Evolutionary conservation across 2,329 filamentous ascomycete species (phyloP), one percentile per base, ranked within the genome.

Genomic region (Aureobasidium mangrovei): DNA sequence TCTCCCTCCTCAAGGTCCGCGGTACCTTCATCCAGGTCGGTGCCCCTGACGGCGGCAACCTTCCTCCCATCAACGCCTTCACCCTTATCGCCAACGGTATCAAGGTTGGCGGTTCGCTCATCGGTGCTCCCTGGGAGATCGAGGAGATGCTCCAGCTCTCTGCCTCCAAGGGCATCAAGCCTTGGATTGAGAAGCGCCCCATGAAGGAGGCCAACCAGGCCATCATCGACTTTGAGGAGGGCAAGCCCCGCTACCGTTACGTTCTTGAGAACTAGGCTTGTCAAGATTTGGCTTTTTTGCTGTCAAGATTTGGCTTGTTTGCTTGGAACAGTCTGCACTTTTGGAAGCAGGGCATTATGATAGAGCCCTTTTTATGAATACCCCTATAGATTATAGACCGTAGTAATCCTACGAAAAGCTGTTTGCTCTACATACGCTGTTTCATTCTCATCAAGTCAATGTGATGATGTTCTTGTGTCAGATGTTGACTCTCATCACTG

Each of bases 21-120:
- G 83, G 84, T 7, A 72, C 72, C 24, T 81, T 85, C 59, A 75
- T 85, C 56, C 81, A 85, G 67, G 74, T 88, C 49, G 84, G 83
- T 36, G 78, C 77, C 1, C 84, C 84, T 0, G 84, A 88, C 61
- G 48, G 53, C 27, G 68, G 72, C 65, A 66, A 68, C 46, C 61
- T 75, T 1, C 80, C 79, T 4, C 68, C 69, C 6, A 73, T 86
- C 62, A 73, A 71, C 60, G 78, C 77, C 5, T 81, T 78, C 62
- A 69, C 75, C 4, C 65, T 87, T 43, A 79, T 86, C 52, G 64
- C 64, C 44, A 83, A 81, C 61, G 73, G 77, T 2, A 67, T 65
- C 47, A 73, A 68, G 58, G 65, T 75, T 53, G 70, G 68, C 9
- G 73, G 73, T 4, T 69, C 65, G 45, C 63, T 69, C 57, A 72